Evolutionary conservation across 1,139 yeast species (phyloP).

Genomic region (Chernovozyma aurita): DNA sequence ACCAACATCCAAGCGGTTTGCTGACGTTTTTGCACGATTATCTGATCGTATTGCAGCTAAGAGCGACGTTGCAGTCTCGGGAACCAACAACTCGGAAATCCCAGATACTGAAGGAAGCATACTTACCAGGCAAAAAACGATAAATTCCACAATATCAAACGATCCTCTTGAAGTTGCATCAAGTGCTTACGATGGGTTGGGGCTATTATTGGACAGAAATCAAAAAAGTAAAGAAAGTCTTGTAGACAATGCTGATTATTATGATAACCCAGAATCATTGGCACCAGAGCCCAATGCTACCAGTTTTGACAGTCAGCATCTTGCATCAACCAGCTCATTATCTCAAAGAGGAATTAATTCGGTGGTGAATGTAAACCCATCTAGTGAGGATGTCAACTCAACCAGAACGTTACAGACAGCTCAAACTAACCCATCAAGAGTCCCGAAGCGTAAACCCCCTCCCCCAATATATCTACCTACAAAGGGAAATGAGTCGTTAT

Average conservation of each 20-base stretch:
- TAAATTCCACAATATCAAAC: background rate
- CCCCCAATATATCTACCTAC: slow-evolving; percentile 1
- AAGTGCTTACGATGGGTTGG: slow-evolving; percentile 1
- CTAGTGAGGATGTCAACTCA: background rate
- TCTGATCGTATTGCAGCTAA: slow-evolving; percentile 40
- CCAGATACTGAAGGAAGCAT: background rate
- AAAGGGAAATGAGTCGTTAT: slow-evolving; percentile 8
- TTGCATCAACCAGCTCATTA: background rate
- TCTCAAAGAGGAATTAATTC: background rate
- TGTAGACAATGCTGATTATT: background rate
- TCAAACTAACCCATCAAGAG: background rate
- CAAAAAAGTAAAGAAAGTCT: background rate
- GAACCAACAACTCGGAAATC: background rate
- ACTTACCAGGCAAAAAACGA: background rate
- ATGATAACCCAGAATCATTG: background rate
- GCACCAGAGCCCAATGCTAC: background rate
- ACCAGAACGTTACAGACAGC: background rate
- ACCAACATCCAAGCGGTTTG: slow-evolving; percentile 20
- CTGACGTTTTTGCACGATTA: slow-evolving; percentile 30
- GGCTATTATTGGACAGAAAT: background rate
- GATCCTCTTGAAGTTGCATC: background rate
- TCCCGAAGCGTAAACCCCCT: background rate
- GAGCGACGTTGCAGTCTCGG: background rate
- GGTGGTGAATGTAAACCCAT: background rate
- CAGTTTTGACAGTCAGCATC: too few relatives aligned